Evolutionary conservation across 768 basidiomycete species (phyloP).

Genomic region (Clavaria fumosa): DNA sequence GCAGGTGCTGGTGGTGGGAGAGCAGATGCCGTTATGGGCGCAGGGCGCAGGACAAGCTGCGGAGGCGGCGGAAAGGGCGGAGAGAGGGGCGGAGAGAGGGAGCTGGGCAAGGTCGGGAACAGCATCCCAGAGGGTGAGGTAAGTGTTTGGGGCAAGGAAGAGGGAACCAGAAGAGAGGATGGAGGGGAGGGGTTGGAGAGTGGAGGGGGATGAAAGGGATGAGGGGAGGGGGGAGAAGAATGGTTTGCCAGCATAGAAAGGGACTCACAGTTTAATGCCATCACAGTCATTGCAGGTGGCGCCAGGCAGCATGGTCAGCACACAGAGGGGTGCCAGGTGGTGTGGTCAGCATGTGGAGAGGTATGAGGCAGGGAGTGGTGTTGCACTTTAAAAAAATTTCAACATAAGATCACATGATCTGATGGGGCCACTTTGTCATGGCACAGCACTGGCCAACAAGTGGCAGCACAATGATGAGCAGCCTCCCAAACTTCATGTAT

Average conservation of each 20-base stretch:
- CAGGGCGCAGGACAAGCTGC: conserved; percentile 63
- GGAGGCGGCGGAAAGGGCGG: conserved; percentile 58
- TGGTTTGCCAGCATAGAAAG: conserved; percentile 51
- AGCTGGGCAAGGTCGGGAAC: conserved; percentile 62
- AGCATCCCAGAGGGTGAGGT: conserved; percentile 69
- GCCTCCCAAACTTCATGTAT: no score
- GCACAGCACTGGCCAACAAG: no score
- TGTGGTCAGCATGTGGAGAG: no score
- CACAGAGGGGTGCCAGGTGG: no score
- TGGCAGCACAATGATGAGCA: no score
- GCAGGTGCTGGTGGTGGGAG: conserved; percentile 54
- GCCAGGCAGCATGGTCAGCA: no score
- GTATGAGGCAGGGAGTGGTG: no score
- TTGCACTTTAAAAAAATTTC: no score
- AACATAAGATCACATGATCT: no score
- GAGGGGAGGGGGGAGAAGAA: conserved; percentile 44
- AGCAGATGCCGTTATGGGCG: conserved; percentile 57
- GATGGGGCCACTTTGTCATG: no score
- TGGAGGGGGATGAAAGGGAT: conserved; percentile 23
- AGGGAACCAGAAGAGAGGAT: conserved; percentile 45
- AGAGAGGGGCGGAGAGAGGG: conserved; percentile 36
- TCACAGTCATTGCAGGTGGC: no score
- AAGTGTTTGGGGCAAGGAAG: conserved; percentile 52
- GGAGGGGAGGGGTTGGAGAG: conserved; percentile 36
- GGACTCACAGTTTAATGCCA: no score